Evolutionary conservation across 768 basidiomycete genomes (phyloP).

Genomic region (Amanita muscaria): DNA sequence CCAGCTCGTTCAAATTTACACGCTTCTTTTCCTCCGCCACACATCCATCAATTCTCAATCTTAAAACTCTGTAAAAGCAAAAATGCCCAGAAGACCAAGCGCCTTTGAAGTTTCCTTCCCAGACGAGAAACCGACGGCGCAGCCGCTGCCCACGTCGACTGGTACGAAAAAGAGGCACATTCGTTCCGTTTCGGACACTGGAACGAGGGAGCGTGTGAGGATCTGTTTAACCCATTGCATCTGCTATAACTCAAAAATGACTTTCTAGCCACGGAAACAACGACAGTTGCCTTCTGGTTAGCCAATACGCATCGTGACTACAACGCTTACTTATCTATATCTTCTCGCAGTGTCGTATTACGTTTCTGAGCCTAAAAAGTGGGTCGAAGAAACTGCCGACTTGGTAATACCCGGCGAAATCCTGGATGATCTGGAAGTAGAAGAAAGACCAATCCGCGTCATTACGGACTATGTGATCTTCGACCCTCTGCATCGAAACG

Average conservation of each 20-base stretch:
- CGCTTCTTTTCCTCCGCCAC: too few relatives aligned
- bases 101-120: conserved; percentile 51
- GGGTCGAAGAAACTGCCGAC: conserved; percentile 24
- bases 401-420: conserved; percentile 36
- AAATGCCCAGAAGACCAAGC: conserved; percentile 37
- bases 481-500: conserved; percentile 37
- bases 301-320: conserved; percentile 8
- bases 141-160: not conserved
- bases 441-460: conserved; percentile 44
- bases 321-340: conserved; percentile 7
- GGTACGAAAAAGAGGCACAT: not conserved
- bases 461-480: conserved; percentile 55
- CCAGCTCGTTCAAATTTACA: too few relatives aligned
- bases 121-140: conserved; percentile 19
- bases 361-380: conserved; percentile 19
- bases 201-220: conserved; percentile 1
- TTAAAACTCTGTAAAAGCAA: too few relatives aligned
- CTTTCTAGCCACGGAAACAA: conserved; percentile 21
- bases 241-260: not conserved
- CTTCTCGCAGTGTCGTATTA: conserved; percentile 30
- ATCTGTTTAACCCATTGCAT: too few relatives aligned
- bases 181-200: too few relatives aligned
- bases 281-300: conserved; percentile 14
- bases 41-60: too few relatives aligned
- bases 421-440: conserved; percentile 22